Percentiles rank a stretch among this genome's conserved stretches.
Conservation (phyloP, 148 eudicot genomes). For the Gaultheria prostrata region DNA sequence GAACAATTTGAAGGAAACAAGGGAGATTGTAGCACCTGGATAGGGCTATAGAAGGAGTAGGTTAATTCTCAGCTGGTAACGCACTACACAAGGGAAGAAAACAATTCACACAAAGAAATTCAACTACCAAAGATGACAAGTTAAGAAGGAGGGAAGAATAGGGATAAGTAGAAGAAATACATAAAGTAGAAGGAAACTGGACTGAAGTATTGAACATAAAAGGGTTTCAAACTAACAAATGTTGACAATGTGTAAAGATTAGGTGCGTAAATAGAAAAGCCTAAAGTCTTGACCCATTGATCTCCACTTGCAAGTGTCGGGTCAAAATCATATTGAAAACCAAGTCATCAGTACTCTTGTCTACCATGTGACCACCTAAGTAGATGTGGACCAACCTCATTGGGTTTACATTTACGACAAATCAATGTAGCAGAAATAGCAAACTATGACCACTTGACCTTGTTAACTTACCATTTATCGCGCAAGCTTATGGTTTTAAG, state of each 20-base stretch:
- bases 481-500: background rate
- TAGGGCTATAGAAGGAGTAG: no score
- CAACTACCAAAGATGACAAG: no score
- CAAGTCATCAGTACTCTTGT: background rate
- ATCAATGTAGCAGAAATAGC: background rate
- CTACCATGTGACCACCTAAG: background rate
- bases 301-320: background rate
- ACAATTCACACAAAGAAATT: no score
- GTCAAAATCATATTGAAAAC: background rate
- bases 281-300: background rate
- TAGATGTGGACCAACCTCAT: background rate
- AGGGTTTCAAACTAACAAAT: no score
- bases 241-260: background rate
- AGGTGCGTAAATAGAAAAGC: background rate
- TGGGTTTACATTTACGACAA: background rate
- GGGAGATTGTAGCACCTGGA: no score
- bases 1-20: no score
- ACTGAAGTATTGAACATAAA: no score
- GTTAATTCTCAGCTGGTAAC: no score
- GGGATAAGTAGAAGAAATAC: no score
- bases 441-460: background rate
- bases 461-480: background rate
- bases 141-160: no score
- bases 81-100: no score
- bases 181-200: no score